A percentile compares a stretch with the other conserved stretches of the same genome.
Evolutionary conservation across 306 rosid species (phyloP).

Genomic region (Gleditsia sinensis): DNA sequence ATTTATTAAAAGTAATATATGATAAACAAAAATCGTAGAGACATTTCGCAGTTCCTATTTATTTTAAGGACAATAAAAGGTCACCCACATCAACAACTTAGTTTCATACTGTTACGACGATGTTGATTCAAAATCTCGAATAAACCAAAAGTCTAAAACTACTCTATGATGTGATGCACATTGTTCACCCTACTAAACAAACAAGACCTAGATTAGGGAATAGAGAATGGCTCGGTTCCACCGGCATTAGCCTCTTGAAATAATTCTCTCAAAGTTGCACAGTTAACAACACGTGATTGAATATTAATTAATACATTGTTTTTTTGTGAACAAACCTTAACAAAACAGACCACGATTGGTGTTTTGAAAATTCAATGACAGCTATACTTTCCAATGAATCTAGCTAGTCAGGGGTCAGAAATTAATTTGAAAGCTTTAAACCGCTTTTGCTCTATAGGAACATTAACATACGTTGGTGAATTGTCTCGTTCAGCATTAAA

Average conservation of each 20-base stretch:
- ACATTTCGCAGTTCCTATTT: not conserved
- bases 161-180: slow-evolving; percentile 13
- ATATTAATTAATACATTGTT: not conserved
- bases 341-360: not conserved
- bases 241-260: not conserved
- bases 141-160: slow-evolving; percentile 32
- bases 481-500: too few relatives aligned
- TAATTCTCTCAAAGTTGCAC: not conserved
- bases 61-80: not conserved
- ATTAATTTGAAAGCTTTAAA: too few relatives aligned
- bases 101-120: not conserved
- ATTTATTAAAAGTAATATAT: too few relatives aligned
- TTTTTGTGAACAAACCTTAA: not conserved
- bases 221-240: too few relatives aligned
- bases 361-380: not conserved
- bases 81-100: not conserved
- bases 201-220: too few relatives aligned
- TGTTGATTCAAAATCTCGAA: not conserved
- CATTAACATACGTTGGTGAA: too few relatives aligned
- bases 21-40: too few relatives aligned
- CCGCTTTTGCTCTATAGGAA: too few relatives aligned
- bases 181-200: not conserved
- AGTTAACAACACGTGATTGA: slow-evolving; percentile 32
- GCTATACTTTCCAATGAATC: not conserved
- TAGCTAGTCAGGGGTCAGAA: too few relatives aligned